Evolutionary conservation across 169 alveolate genomes (phyloP).

Genomic region (Plasmodium cynomolgi): DNA sequence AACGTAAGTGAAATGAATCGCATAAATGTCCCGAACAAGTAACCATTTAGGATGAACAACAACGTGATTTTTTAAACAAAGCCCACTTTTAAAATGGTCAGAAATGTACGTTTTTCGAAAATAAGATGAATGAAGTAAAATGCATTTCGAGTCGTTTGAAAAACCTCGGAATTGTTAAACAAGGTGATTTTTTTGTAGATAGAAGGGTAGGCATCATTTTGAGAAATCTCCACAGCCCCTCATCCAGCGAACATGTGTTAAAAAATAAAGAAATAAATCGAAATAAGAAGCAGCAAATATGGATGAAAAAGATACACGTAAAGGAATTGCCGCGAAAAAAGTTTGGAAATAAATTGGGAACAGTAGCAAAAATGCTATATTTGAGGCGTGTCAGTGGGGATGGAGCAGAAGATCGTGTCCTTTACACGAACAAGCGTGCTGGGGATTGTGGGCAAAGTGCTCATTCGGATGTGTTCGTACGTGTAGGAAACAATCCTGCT

Average conservation of each 20-base stretch:
- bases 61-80: not conserved
- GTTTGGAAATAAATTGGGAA: slow-evolving; percentile 75
- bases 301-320: slow-evolving; percentile 63
- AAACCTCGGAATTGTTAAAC: not conserved
- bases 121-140: slow-evolving; percentile 5
- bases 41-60: not conserved
- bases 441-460: not conserved
- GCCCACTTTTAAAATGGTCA: not conserved
- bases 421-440: not conserved
- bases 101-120: not conserved
- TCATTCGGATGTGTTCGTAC: not conserved
- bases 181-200: not conserved
- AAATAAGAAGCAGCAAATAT: slow-evolving; percentile 37
- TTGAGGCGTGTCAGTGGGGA: not conserved
- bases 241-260: slow-evolving; percentile 29
- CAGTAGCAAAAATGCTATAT: slow-evolving; percentile 56
- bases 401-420: not conserved
- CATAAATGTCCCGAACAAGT: not conserved
- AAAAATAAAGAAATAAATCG: slow-evolving; percentile 69
- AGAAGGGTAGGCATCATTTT: not conserved
- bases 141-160: not conserved
- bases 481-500: not conserved
- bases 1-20: not conserved
- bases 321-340: slow-evolving; percentile 64
- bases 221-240: not conserved